Base-by-base conservation (phyloP, 2,329 filamentous ascomycete species). In the Xylariaceae sp. region DNA sequence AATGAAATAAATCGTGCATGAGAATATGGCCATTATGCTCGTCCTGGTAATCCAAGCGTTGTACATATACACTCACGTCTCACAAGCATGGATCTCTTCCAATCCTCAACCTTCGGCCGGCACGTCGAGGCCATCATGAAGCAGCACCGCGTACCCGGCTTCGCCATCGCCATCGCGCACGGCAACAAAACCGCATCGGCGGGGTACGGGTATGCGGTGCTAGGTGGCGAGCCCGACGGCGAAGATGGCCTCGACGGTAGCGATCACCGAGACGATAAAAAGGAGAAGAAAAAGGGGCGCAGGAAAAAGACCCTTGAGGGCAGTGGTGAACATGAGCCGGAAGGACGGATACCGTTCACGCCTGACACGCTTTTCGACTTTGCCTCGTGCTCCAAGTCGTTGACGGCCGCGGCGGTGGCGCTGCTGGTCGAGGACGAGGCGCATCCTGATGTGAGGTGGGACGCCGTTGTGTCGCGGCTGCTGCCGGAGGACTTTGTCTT, bases 381-480 rank as follows among this genome's bases (percentile, higher is more conserved):
- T 28, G 55, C 34, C 9, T 63, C 47, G 9, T 56, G 16, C 52
- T 55, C 54, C 7, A 58, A 58, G 37, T 57, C 53, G 8, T n/a
- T 58, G 36, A 57, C 53, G 9, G 54, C 51, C 3, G 51, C 53
- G 1, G 39, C 53, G 1, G 53, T 57, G 15, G 54, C 51, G 41
- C 45, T 64, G 17, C 59, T 61, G 4, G 45, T 63, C 9, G 54
- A 59, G 22, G 55, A 63, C 43, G 44, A 59, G 31, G 45, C 32
- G 22, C 45, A 61, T 43, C 60, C 60, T n/a, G 55, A 62, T 7
- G 45, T 63, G 17, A 42, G 50, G 30, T 58, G 49, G n/a, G 50
- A 55, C 3, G 42, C 52, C n/a, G 38, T 37, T 6, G 48, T 57
- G 50, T 55, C 55, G 11, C 50, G 39, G 7, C 26, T 58, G 3